Evolutionary conservation across 2,329 filamentous ascomycete species (phyloP).

Genomic region (Leptoxyphium fumago): DNA sequence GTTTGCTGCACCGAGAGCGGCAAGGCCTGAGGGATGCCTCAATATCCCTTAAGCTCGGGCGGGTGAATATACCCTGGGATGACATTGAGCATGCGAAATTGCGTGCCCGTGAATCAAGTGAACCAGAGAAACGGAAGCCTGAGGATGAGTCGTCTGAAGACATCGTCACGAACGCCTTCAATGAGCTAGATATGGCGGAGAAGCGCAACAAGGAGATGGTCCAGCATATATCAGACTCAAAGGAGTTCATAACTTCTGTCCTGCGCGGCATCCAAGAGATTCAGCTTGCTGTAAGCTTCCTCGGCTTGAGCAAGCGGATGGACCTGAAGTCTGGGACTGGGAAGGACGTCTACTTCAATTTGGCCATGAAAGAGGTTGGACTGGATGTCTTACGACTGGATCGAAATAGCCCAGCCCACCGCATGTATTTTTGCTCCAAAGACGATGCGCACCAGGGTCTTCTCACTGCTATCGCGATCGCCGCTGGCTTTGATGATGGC

Average conservation of each 20-base stretch:
- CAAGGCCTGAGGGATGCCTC: conserved; percentile 84
- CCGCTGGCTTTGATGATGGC: conserved; percentile 83
- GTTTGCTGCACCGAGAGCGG: conserved; percentile 68
- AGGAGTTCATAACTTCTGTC: conserved; percentile 81
- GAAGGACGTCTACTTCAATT: conserved; percentile 64
- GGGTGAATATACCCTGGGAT: conserved; percentile 80
- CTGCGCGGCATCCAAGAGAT: conserved; percentile 89
- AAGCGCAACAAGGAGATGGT: conserved; percentile 54
- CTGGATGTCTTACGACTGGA: conserved; percentile 86
- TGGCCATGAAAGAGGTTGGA: conserved; percentile 92
- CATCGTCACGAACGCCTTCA: conserved; percentile 35
- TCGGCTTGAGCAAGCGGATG: conserved; percentile 72
- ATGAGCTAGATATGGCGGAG: conserved; percentile 57
- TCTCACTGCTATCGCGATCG: conserved; percentile 80
- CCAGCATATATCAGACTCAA: conserved; percentile 77
- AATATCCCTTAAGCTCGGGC: conserved; percentile 77
- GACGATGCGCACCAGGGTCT: conserved; percentile 93
- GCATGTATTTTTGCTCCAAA: conserved; percentile 92
- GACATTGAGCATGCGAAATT: conserved; percentile 54
- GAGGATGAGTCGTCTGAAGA: conserved; percentile 52
- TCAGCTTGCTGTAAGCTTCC: conserved; percentile 83
- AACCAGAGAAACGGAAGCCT: conserved; percentile 19
- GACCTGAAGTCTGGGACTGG: conserved; percentile 51
- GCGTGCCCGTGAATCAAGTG: conserved; percentile 36
- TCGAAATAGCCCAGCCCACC: conserved; percentile 80